Conservation (phyloP, 2,329 filamentous ascomycete species). For the Alternaria rosae region DNA sequence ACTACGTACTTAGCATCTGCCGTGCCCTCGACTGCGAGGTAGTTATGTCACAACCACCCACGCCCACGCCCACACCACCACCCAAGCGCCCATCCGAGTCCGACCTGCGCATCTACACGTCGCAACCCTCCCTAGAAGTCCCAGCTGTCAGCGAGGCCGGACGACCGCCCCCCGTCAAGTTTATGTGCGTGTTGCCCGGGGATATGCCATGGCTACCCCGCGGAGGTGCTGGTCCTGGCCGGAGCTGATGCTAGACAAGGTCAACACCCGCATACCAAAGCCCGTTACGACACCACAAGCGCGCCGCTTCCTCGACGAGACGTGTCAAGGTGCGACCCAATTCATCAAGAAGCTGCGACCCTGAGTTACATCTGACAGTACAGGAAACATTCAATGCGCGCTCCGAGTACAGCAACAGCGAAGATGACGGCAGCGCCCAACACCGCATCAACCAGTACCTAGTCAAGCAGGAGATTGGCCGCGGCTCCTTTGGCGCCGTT, state of each 20-base stretch:
- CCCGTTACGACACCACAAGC: slow-evolving; percentile 70
- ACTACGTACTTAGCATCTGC: slow-evolving; percentile 6
- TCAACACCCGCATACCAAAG: slow-evolving; percentile 67
- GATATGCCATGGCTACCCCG: slow-evolving; percentile 28
- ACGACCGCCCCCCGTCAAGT: slow-evolving; percentile 57
- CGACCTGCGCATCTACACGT: slow-evolving; percentile 51
- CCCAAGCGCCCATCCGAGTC: slow-evolving; percentile 29
- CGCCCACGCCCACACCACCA: slow-evolving; percentile 24
- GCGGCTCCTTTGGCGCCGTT: slow-evolving; percentile 93
- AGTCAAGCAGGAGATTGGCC: slow-evolving; percentile 94
- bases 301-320: slow-evolving; percentile 66
- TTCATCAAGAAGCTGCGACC: neutral
- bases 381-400: slow-evolving; percentile 92
- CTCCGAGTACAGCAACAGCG: slow-evolving; percentile 85
- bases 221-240: slow-evolving; percentile 17
- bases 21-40: slow-evolving; percentile 2
- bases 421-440: slow-evolving; percentile 79
- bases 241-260: slow-evolving; percentile 48
- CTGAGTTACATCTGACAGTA: neutral
- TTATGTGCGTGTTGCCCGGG: slow-evolving; percentile 53
- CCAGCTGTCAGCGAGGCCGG: slow-evolving; percentile 47
- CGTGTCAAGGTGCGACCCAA: slow-evolving; percentile 64
- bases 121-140: slow-evolving; percentile 59
- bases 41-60: slow-evolving; percentile 27
- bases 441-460: slow-evolving; percentile 94